Conservation (phyloP, 257 asterid species). For the Knoxia roxburghii region DNA sequence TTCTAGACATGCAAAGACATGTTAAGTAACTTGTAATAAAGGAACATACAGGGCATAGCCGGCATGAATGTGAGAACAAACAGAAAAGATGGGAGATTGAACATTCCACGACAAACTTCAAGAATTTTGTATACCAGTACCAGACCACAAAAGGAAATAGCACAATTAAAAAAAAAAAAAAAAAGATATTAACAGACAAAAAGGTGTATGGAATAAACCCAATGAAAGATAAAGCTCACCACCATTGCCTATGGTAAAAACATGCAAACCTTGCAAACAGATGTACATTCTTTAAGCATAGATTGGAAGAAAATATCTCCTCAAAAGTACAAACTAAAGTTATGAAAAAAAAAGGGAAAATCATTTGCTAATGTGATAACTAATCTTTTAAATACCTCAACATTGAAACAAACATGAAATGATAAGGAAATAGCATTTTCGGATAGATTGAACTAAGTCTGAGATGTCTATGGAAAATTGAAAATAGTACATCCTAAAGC, state of each 20-base stretch:
- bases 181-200: background rate
- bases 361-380: too few relatives aligned
- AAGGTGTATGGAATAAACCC: background rate
- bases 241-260: too few relatives aligned
- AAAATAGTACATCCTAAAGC: too few relatives aligned
- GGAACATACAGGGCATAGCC: background rate
- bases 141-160: background rate
- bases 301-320: background rate
- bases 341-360: background rate
- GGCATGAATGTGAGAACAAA: background rate
- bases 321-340: background rate
- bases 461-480: too few relatives aligned
- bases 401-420: background rate
- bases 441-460: too few relatives aligned
- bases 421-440: background rate
- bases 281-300: background rate
- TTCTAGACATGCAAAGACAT: slow-evolving; percentile 9
- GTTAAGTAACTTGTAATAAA: background rate
- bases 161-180: background rate
- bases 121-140: too few relatives aligned
- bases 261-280: background rate
- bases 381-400: background rate
- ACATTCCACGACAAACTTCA: background rate
- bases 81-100: background rate
- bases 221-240: too few relatives aligned